Evolutionary conservation across 305 asterid species (phyloP).

Genomic region (Lippia alba): DNA sequence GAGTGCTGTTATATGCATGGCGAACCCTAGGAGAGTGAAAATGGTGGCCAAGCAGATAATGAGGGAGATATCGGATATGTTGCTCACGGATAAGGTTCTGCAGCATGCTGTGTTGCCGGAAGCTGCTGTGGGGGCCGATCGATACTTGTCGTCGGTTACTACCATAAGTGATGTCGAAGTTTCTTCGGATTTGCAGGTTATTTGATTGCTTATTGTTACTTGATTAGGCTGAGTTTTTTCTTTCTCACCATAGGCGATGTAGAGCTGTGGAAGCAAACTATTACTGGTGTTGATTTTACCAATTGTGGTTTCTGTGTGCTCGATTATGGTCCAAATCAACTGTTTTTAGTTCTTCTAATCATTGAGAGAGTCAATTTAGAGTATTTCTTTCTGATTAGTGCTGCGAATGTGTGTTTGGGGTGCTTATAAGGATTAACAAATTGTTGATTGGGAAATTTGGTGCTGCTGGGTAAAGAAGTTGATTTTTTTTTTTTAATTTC

Average conservation of each 20-base stretch:
- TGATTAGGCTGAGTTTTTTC: constrained; percentile 20
- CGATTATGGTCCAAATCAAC: background rate
- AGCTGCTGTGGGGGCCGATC: constrained; percentile 95
- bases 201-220: background rate
- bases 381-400: background rate
- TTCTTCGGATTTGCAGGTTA: constrained; percentile 93
- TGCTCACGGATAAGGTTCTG: constrained; percentile 85
- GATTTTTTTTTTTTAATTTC: constrained; percentile 1
- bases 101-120: constrained; percentile 92
- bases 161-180: constrained; percentile 93
- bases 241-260: constrained; percentile 3
- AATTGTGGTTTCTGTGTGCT: background rate
- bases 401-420: background rate
- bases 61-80: constrained; percentile 93
- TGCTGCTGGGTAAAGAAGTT: background rate
- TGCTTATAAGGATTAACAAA: background rate
- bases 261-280: constrained; percentile 22
- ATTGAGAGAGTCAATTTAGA: background rate
- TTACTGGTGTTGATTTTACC: constrained; percentile 20
- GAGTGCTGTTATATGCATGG: constrained; percentile 69
- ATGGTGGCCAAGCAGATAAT: constrained; percentile 94
- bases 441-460: background rate
- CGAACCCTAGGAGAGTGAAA: constrained; percentile 92
- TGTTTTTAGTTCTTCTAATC: background rate
- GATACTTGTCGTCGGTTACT: constrained; percentile 87